Conservation (phyloP, 352 stramenopile genomes). For the Globisporangium paddicum region DNA sequence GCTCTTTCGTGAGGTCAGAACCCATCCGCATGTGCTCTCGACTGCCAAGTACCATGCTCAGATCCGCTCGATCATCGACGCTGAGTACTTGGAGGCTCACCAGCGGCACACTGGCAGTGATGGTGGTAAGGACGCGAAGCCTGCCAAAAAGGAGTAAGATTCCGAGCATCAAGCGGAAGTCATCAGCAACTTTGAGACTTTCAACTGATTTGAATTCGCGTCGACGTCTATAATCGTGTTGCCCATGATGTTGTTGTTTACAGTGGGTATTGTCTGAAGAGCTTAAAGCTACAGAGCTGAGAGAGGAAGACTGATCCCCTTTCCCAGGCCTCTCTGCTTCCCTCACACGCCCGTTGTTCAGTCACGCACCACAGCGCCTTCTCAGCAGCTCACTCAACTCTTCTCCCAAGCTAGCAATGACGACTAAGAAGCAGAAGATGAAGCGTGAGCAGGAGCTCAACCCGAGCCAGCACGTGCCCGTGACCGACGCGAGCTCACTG, state of each 20-base stretch:
- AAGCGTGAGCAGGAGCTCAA: background rate
- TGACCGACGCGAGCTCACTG: background rate
- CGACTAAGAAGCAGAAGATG: background rate
- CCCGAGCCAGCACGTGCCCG: background rate
- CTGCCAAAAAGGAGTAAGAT: background rate
- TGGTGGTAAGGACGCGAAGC: background rate
- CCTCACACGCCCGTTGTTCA: too few relatives aligned
- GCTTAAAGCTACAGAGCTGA: too few relatives aligned
- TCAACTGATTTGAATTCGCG: too few relatives aligned
- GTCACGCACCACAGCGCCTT: background rate
- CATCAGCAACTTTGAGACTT: too few relatives aligned
- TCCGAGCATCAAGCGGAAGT: too few relatives aligned
- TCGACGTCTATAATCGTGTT: too few relatives aligned
- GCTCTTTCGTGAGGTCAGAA: background rate
- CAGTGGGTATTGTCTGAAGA: too few relatives aligned
- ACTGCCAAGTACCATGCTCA: background rate
- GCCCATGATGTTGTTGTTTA: too few relatives aligned
- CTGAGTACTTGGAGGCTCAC: background rate
- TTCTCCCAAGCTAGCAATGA: too few relatives aligned
- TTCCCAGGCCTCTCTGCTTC: background rate
- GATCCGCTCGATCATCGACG: background rate
- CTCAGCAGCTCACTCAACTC: too few relatives aligned
- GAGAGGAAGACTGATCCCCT: too few relatives aligned
- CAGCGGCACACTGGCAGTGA: background rate
- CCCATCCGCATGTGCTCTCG: background rate